phyloP scores from a whole-genome alignment of 768 basidiomycete species.

The Tulasnella sp. region DNA sequence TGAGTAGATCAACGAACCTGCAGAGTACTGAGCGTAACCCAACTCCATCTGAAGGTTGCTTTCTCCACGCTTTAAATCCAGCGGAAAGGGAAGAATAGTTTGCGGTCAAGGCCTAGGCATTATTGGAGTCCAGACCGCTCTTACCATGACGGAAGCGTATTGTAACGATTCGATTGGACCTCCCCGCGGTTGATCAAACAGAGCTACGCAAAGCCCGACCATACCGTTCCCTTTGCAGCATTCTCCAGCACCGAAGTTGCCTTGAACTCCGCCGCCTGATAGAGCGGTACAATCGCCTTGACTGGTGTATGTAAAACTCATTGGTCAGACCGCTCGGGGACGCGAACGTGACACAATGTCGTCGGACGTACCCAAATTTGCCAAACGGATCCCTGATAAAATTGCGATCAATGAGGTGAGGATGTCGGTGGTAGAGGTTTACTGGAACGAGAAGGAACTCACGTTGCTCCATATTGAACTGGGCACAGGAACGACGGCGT shows the following conservation, averaged over 20 bases:
- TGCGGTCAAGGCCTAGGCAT: neutral
- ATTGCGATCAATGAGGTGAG: neutral
- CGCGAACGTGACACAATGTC: neutral
- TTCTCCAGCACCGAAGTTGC: constrained; percentile 10
- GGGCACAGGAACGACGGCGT: neutral
- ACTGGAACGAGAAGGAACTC: neutral
- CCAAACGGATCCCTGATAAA: neutral
- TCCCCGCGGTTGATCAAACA: neutral
- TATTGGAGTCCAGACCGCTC: neutral
- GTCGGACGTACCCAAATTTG: constrained; percentile 2
- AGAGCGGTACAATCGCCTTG: constrained; percentile 11
- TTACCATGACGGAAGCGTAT: constrained; percentile 1
- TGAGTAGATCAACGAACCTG: neutral
- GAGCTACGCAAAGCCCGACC: constrained; percentile 1
- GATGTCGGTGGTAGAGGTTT: neutral
- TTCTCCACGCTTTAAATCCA: neutral
- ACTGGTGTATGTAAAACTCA: neutral
- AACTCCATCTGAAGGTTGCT: neutral
- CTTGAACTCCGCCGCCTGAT: neutral
- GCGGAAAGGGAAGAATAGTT: neutral
- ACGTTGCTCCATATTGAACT: constrained; percentile 11
- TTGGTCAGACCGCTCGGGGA: neutral
- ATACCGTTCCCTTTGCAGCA: constrained; percentile 19
- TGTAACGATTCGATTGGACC: neutral
- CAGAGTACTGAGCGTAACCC: neutral